A percentile compares a stretch with the other conserved stretches of the same genome.
phyloP scores from a whole-genome alignment of 495 filamentous ascomycete genomes.

The Hypoxylon lienhwacheense region DNA sequence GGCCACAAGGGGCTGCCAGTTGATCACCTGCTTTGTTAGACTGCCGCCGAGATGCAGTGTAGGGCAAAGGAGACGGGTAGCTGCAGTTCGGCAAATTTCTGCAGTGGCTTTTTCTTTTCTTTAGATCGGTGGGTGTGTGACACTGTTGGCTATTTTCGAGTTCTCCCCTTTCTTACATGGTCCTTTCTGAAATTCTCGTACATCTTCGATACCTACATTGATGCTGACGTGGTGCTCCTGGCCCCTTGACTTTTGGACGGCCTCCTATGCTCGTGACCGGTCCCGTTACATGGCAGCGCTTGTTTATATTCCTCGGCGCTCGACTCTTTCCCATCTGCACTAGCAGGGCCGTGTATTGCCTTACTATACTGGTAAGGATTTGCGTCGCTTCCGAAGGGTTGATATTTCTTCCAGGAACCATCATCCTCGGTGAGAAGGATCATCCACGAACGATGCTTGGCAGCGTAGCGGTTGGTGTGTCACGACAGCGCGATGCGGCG shows the following conservation, averaged over 20 bases:
- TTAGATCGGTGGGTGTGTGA: slow-evolving; percentile 1
- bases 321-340: not conserved
- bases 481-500: not conserved
- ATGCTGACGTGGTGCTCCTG: slow-evolving; percentile 12
- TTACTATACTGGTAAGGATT: not conserved
- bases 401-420: slow-evolving; percentile 16
- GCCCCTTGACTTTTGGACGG: not conserved
- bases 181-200: not conserved
- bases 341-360: not conserved
- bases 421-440: not conserved
- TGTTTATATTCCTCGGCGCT: not conserved
- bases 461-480: slow-evolving; percentile 9
- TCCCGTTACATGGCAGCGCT: slow-evolving; percentile 2
- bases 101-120: slow-evolving; percentile 7
- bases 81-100: slow-evolving; percentile 24
- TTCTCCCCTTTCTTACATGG: not conserved
- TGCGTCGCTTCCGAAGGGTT: slow-evolving; percentile 11
- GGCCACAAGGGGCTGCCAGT: slow-evolving; percentile 8
- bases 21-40: slow-evolving; percentile 25
- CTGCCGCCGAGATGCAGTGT: slow-evolving; percentile 7
- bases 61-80: slow-evolving; percentile 8
- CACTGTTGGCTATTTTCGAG: not conserved
- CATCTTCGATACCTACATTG: not conserved
- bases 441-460: slow-evolving; percentile 7
- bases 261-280: not conserved